phyloP scores from a whole-genome alignment of 495 filamentous ascomycete species.

The Echria macrotheca region DNA sequence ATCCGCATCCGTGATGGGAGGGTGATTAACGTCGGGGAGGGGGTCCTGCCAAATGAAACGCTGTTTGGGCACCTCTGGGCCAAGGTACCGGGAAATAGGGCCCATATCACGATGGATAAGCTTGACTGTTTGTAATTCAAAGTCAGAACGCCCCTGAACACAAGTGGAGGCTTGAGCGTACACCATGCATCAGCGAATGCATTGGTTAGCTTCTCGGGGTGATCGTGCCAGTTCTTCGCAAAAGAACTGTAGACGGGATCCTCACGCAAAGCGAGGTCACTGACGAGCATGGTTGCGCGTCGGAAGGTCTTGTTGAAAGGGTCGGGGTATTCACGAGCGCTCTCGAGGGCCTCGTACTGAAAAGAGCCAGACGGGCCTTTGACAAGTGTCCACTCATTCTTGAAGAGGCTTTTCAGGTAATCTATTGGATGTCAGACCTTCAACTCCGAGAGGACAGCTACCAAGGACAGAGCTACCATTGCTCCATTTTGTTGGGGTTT shows the following conservation, averaged over 20 bases:
- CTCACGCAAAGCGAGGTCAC: conserved; percentile 60
- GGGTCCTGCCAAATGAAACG: conserved; percentile 61
- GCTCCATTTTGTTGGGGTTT: conserved; percentile 63
- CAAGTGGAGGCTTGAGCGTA: too few relatives aligned
- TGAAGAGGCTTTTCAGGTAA: conserved; percentile 67
- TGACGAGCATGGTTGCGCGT: conserved; percentile 67
- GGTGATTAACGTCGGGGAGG: conserved; percentile 49
- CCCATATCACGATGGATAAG: conserved; percentile 70
- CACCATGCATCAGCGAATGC: conserved; percentile 67
- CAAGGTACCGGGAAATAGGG: conserved; percentile 60
- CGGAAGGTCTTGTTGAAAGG: conserved; percentile 59
- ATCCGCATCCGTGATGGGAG: conserved; percentile 52
- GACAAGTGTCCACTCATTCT: conserved; percentile 68
- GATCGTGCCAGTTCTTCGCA: conserved; percentile 55
- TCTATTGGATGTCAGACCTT: too few relatives aligned
- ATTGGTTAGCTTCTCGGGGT: conserved; percentile 60
- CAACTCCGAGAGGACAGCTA: too few relatives aligned
- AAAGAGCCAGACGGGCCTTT: conserved; percentile 68
- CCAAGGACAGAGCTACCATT: too few relatives aligned
- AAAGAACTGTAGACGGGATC: conserved; percentile 70
- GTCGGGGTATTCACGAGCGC: conserved; percentile 63
- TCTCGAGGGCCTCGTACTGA: conserved; percentile 66
- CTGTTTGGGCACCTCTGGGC: conserved; percentile 63
- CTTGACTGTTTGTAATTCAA: too few relatives aligned
- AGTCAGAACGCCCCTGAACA: too few relatives aligned